Evolutionary conservation across 257 asterid species (phyloP).

Genomic region (Ligustrum vulgare): DNA sequence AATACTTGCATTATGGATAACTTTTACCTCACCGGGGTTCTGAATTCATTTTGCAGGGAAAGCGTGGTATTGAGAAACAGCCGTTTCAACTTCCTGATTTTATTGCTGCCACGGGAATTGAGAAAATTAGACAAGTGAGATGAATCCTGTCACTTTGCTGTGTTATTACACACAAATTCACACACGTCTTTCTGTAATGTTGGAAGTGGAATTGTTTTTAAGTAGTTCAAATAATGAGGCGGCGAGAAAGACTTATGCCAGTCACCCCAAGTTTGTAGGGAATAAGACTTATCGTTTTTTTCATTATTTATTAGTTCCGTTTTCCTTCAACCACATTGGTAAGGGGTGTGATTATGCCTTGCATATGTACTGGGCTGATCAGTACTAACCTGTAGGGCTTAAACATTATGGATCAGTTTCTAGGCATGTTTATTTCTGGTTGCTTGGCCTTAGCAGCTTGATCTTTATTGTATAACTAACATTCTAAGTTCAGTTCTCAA

Average conservation of each 20-base stretch:
- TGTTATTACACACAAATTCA: conserved; percentile 3
- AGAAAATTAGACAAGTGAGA: conserved; percentile 95
- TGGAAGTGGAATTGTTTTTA: background rate
- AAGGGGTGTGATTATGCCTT: background rate
- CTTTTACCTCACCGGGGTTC: conserved; percentile 40
- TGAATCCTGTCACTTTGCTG: conserved; percentile 6
- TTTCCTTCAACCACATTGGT: background rate
- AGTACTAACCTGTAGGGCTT: background rate
- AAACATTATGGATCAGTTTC: background rate
- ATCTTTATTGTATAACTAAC: background rate
- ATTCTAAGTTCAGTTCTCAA: background rate
- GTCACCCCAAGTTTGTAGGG: background rate
- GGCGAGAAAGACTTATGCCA: background rate
- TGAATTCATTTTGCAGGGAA: conserved; percentile 71
- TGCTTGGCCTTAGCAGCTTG: background rate
- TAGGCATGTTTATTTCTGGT: background rate
- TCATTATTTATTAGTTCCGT: background rate
- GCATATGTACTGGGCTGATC: background rate
- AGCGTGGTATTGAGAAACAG: conserved; percentile 92
- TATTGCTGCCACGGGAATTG: conserved; percentile 97
- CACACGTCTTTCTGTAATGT: background rate
- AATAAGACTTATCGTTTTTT: background rate
- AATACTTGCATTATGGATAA: conserved; percentile 8
- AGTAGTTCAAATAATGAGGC: background rate
- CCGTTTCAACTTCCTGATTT: conserved; percentile 97